Conservation (phyloP, 2,329 filamentous ascomycete genomes). For the Tolypocladium capitatum region DNA sequence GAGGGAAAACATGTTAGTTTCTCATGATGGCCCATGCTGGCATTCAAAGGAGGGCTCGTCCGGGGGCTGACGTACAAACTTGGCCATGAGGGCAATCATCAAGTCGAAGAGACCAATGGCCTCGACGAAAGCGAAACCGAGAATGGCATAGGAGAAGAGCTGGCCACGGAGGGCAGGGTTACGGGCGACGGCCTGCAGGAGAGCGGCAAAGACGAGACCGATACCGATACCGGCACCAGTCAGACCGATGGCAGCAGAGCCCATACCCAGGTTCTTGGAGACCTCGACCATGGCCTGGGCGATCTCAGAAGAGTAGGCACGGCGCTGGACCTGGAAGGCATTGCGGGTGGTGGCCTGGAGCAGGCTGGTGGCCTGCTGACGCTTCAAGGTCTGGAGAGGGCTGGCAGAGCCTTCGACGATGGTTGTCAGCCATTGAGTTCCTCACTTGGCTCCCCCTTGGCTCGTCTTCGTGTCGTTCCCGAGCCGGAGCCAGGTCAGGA, state of each 20-base stretch:
- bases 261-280: constrained; percentile 85
- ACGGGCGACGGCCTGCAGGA: constrained; percentile 80
- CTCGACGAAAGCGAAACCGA: constrained; percentile 91
- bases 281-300: constrained; percentile 80
- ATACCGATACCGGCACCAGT: constrained; percentile 91
- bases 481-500: constrained; percentile 6
- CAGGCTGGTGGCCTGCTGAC: constrained; percentile 54
- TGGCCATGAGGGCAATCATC: constrained; percentile 90
- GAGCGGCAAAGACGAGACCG: constrained; percentile 83
- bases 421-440: constrained; percentile 18
- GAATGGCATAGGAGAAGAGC: constrained; percentile 93
- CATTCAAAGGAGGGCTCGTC: background rate
- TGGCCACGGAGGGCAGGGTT: constrained; percentile 91
- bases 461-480: constrained; percentile 10
- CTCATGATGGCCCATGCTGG: background rate
- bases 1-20: constrained; percentile 1
- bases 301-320: constrained; percentile 79
- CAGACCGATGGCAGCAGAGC: constrained; percentile 80
- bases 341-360: constrained; percentile 53
- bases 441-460: constrained; percentile 18
- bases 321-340: constrained; percentile 52
- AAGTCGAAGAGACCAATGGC: constrained; percentile 82
- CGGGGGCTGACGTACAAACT: constrained; percentile 50
- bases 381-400: constrained; percentile 64
- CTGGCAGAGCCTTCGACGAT: constrained; percentile 36